Conservation (phyloP, 2,329 filamentous ascomycete species). For the Colletotrichum liriopes region DNA sequence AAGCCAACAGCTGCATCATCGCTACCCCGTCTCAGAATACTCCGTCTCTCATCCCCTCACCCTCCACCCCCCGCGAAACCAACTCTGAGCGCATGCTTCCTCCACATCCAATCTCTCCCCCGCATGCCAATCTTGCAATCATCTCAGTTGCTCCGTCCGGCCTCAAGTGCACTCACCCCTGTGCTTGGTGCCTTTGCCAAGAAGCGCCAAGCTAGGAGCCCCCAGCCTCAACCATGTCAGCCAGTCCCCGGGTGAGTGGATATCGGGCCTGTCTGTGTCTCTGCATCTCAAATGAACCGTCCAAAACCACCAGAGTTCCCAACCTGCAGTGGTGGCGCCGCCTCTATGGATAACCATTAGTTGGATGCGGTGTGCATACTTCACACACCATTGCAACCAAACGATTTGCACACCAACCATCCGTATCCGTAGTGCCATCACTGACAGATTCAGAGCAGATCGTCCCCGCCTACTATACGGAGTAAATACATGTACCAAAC, state of each 20-base stretch:
- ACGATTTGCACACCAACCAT: background rate
- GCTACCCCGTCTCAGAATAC: constrained; percentile 8
- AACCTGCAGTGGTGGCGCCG: background rate
- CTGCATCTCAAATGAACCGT: background rate
- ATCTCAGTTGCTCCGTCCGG: constrained; percentile 15
- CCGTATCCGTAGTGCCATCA: background rate
- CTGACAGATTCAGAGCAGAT: background rate
- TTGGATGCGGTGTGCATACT: background rate
- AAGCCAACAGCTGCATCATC: constrained; percentile 17
- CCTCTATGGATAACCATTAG: background rate
- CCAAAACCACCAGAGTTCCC: background rate
- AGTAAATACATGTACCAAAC: background rate
- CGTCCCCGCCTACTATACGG: background rate
- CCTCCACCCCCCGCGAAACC: background rate
- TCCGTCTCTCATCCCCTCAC: background rate
- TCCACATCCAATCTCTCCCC: constrained; percentile 35
- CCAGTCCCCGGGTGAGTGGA: constrained; percentile 20
- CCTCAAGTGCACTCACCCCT: constrained; percentile 6
- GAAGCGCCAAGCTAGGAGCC: constrained; percentile 23
- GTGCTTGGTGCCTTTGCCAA: constrained; percentile 26
- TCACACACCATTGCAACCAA: background rate
- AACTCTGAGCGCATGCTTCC: constrained; percentile 7
- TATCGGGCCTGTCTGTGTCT: background rate
- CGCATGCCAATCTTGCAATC: constrained; percentile 28
- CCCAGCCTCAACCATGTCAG: constrained; percentile 20